Percentiles rank a stretch among this genome's conserved stretches.
Evolutionary conservation across 257 asterid species (phyloP).

Genomic region (Primulina tabacum): DNA sequence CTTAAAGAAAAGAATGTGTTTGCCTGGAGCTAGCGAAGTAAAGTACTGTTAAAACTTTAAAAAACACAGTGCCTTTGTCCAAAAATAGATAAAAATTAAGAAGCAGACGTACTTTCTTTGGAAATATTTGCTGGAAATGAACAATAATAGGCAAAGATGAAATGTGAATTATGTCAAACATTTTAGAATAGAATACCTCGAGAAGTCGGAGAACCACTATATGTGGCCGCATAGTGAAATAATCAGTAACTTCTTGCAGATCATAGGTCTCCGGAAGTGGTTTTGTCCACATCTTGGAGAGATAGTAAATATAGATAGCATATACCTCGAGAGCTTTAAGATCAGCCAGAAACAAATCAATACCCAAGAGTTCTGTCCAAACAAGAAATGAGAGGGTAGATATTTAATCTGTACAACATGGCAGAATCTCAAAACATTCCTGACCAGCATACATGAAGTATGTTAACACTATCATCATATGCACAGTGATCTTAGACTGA

Average conservation of each 20-base stretch:
- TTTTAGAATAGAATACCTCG: constrained; percentile 60
- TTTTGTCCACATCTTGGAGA: constrained; percentile 75
- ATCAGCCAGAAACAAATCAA: constrained; percentile 81
- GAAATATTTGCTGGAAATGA: neutral
- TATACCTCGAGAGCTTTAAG: constrained; percentile 77
- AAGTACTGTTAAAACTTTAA: too few species aligned
- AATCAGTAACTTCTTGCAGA: constrained; percentile 59
- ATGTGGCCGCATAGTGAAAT: constrained; percentile 89
- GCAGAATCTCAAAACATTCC: neutral
- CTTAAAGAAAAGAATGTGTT: neutral
- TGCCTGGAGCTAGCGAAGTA: neutral
- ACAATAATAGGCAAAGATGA: neutral
- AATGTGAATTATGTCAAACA: constrained; percentile 8
- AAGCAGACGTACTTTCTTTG: neutral
- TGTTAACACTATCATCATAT: neutral
- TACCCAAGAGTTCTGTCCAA: constrained; percentile 72
- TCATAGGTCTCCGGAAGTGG: constrained; percentile 90
- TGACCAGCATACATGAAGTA: neutral
- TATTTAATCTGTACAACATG: constrained; percentile 14
- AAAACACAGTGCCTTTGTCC: too few species aligned
- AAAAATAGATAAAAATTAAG: too few species aligned
- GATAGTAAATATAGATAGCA: constrained; percentile 56
- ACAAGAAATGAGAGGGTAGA: constrained; percentile 20
- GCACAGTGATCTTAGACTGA: neutral
- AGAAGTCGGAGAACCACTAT: constrained; percentile 75